Base-by-base conservation (phyloP, 202 grass and related monocot genomes). In the Bolboschoenoplectus hybrid region DNA sequence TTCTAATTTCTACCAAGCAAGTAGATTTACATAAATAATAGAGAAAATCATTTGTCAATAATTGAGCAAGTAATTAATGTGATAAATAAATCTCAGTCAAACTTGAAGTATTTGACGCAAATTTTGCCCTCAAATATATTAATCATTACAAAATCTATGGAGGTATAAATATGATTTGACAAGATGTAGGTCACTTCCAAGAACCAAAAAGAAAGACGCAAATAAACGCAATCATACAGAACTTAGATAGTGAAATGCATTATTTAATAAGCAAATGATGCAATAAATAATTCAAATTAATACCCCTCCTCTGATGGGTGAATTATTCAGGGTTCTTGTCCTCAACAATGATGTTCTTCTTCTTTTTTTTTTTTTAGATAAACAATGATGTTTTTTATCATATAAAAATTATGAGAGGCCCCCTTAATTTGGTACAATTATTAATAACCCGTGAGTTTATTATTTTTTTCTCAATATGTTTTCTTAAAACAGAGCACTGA, bases 211-310 rank as follows among this genome's bases (percentile, higher is more conserved):
- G 32, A 81, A 63, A 46, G 16, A 4, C 46, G 9, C 17, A 63
- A 63, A 81, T 63, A 63, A 16, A 63, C 61, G 50, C 8, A 34
- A 67, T n/a, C n/a, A 50, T 34, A 67, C 38, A 82, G 60, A 83
- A 83, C 45, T 64, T 32, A 1, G 81, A 83, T 50, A 68, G 43
- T 39, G 60, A 82, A 71, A 70, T 84, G 12, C 67, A 55, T 55
- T 84, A 84, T 69, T 58, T 57, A 69, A 52, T 40, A 84, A 61
- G 13, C 76, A 62, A 58, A 61, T 80, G 76, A 61, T 61, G 1
- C 16, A 58, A 79, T 79, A 40, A 79, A 79, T 79, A 40, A 58
- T 79, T 60, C 19, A 52, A 50, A 75, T 1, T 17, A 52, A 14
- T 4, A 52, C 19, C 20, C 9, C 71, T 51, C 9, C 71, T 51